These are phyloP conservation scores for Mangifera indica DNA, from an alignment of 345 rosid genomes.

Conservation along the genomic window DNA sequence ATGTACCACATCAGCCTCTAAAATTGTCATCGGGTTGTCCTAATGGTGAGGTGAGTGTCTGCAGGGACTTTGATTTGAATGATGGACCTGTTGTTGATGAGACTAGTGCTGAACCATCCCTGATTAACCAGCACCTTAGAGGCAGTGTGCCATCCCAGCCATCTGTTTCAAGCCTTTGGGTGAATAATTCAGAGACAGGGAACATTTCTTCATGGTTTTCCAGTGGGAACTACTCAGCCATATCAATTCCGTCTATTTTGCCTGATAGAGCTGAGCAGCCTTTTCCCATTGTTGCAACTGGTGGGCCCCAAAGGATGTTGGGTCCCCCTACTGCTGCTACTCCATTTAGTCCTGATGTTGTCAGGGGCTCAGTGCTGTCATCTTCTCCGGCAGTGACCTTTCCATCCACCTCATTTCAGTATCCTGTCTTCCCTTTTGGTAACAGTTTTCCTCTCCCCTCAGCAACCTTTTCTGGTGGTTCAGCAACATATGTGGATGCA, in stretches of 20 bases:
- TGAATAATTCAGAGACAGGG: slow-evolving; percentile 47
- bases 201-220: slow-evolving; percentile 69
- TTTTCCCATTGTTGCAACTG: slow-evolving; percentile 50
- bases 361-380: slow-evolving; percentile 63
- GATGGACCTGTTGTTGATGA: slow-evolving; percentile 81
- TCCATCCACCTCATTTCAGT: slow-evolving; percentile 65
- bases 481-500: slow-evolving; percentile 65
- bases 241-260: slow-evolving; percentile 51
- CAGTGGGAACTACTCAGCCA: slow-evolving; percentile 51
- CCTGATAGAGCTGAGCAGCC: slow-evolving; percentile 71
- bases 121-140: slow-evolving; percentile 41
- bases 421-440: slow-evolving; percentile 62
- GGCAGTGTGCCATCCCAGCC: slow-evolving; percentile 49
- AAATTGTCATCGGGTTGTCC: slow-evolving; percentile 33
- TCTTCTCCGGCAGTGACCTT: slow-evolving; percentile 78
- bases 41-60: slow-evolving; percentile 36
- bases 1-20: slow-evolving; percentile 31
- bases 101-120: slow-evolving; percentile 42
- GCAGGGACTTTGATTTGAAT: slow-evolving; percentile 78
- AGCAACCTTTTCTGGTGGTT: slow-evolving; percentile 54
- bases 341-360: slow-evolving; percentile 53
- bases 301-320: slow-evolving; percentile 61
- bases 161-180: slow-evolving; percentile 42
- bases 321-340: slow-evolving; percentile 50
- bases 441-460: slow-evolving; percentile 55